Evolutionary conservation across 2,329 filamentous ascomycete genomes (phyloP).

Genomic region (Fusarium euwallaceae): DNA sequence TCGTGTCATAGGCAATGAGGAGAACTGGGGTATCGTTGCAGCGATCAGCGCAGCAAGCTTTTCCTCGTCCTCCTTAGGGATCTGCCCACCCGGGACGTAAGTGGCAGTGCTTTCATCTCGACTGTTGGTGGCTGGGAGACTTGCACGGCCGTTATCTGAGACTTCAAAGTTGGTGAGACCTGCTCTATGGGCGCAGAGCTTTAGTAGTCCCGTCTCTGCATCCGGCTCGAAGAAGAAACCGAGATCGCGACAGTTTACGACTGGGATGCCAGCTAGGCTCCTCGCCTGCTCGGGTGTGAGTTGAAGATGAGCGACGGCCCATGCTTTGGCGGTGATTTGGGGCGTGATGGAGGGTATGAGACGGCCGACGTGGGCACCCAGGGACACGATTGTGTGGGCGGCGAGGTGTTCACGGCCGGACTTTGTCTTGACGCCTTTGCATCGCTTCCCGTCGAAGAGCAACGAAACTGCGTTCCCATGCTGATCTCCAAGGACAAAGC

Average conservation of each 20-base stretch:
- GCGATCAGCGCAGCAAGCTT: slow-evolving; percentile 62
- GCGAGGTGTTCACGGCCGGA: slow-evolving; percentile 16
- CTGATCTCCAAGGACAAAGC: slow-evolving; percentile 53
- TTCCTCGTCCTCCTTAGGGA: slow-evolving; percentile 66
- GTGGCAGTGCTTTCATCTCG: background rate
- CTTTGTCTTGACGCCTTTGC: slow-evolving; percentile 16
- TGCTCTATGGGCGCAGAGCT: slow-evolving; percentile 69
- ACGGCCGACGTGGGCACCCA: slow-evolving; percentile 62
- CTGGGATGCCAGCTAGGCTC: slow-evolving; percentile 67
- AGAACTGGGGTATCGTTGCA: slow-evolving; percentile 65
- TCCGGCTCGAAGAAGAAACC: slow-evolving; percentile 76
- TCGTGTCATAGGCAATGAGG: slow-evolving; percentile 65
- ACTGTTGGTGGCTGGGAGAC: slow-evolving; percentile 55
- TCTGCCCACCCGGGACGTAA: slow-evolving; percentile 23
- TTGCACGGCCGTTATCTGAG: slow-evolving; percentile 42
- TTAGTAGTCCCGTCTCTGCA: slow-evolving; percentile 66
- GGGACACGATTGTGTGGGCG: slow-evolving; percentile 61
- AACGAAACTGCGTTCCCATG: background rate
- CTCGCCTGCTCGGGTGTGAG: slow-evolving; percentile 66
- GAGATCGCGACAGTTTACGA: slow-evolving; percentile 70
- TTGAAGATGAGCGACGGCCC: slow-evolving; percentile 70
- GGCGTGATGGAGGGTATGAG: slow-evolving; percentile 62
- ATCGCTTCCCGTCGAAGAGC: slow-evolving; percentile 1
- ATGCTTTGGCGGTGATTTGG: slow-evolving; percentile 67
- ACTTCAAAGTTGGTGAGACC: slow-evolving; percentile 62